Evolutionary conservation across 176 grass and related monocot species (phyloP).

Genomic region (Aegilops bicornis): DNA sequence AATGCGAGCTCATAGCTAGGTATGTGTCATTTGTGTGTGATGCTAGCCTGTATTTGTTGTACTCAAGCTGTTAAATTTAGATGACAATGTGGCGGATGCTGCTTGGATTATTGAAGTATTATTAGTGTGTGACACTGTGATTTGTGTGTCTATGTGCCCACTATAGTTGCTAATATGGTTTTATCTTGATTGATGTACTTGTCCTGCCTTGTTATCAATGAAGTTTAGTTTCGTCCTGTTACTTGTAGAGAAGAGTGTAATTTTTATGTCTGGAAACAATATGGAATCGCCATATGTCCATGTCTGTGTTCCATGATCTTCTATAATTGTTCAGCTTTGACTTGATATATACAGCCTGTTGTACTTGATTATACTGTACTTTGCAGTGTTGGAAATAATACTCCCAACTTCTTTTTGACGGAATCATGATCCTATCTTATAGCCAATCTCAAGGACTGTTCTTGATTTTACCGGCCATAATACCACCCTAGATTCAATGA

Average conservation of each 20-base stretch:
- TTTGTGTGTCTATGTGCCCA: slow-evolving; percentile 1
- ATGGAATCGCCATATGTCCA: neutral
- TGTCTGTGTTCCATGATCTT: too few relatives aligned
- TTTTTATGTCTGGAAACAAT: slow-evolving; percentile 3
- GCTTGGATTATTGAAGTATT: slow-evolving; percentile 3
- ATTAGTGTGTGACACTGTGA: neutral
- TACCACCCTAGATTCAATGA: neutral
- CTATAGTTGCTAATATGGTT: neutral
- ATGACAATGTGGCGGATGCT: slow-evolving; percentile 1
- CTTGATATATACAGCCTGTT: neutral
- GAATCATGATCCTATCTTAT: neutral
- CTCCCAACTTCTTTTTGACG: neutral
- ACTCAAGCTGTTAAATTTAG: slow-evolving; percentile 21
- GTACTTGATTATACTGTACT: neutral
- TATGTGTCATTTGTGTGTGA: slow-evolving; percentile 27
- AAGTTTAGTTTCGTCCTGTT: neutral
- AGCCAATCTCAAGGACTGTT: slow-evolving; percentile 14
- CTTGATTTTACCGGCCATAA: slow-evolving; percentile 14
- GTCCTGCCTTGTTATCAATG: neutral
- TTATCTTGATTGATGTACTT: neutral
- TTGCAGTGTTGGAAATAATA: neutral
- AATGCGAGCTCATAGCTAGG: slow-evolving; percentile 28
- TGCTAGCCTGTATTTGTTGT: neutral
- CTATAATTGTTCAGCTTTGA: too few relatives aligned
- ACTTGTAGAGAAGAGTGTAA: neutral